A percentile compares a stretch with the other conserved stretches of the same genome.
These are phyloP conservation scores for Spergularia azorica DNA, from an alignment of 179 eudicot genomes.

Conservation along the genomic window DNA sequence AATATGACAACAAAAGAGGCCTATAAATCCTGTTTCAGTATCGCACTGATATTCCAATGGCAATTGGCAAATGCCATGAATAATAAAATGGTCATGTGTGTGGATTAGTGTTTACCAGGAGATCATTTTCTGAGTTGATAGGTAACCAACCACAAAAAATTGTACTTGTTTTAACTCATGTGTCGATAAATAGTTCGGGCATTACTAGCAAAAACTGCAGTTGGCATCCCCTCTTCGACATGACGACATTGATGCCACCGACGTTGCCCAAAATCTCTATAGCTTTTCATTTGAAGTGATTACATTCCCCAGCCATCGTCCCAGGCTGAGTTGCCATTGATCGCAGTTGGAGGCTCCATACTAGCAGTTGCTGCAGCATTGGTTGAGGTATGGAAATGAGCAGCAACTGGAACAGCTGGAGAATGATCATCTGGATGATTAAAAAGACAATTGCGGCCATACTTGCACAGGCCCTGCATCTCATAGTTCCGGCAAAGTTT, in stretches of 20 bases:
- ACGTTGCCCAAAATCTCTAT: slow-evolving; percentile 18
- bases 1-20: background rate
- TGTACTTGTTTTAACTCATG: slow-evolving; percentile 6
- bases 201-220: slow-evolving; percentile 26
- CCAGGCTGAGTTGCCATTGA: slow-evolving; percentile 31
- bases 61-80: slow-evolving; percentile 12
- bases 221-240: slow-evolving; percentile 8
- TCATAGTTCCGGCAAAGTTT: slow-evolving; percentile 48
- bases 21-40: background rate
- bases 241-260: slow-evolving; percentile 14
- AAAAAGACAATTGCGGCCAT: slow-evolving; percentile 38
- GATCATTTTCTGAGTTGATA: slow-evolving; percentile 9
- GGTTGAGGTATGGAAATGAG: slow-evolving; percentile 18
- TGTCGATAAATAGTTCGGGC: slow-evolving; percentile 17
- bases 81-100: slow-evolving; percentile 14
- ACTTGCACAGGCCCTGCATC: slow-evolving; percentile 46
- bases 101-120: slow-evolving; percentile 19
- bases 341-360: slow-evolving; percentile 19
- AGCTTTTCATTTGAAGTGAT: background rate
- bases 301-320: slow-evolving; percentile 43
- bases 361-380: slow-evolving; percentile 18
- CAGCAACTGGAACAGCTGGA: slow-evolving; percentile 25
- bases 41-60: background rate
- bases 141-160: slow-evolving; percentile 19
- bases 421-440: slow-evolving; percentile 38